Evolutionary conservation across 306 rosid genomes (phyloP).

Genomic region (Fagus sylvatica): DNA sequence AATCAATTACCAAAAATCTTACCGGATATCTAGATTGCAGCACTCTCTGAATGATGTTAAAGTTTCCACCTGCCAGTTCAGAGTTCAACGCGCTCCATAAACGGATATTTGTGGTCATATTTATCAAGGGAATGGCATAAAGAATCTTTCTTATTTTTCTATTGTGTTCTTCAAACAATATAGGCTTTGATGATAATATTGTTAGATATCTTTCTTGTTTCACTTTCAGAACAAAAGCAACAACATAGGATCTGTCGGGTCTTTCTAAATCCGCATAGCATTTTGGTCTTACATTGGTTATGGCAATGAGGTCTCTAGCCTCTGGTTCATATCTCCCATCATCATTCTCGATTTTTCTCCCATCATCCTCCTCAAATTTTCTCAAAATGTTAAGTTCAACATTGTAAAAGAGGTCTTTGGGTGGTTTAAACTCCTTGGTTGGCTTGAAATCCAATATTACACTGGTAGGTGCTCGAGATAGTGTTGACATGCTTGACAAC

Average conservation of each 20-base stretch:
- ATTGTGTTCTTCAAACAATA: not conserved
- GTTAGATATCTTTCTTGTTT: constrained; percentile 4
- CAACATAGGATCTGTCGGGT: too few relatives aligned
- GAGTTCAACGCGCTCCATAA: not conserved
- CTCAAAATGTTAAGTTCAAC: not conserved
- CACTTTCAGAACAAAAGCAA: too few relatives aligned
- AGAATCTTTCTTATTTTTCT: not conserved
- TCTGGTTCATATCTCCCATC: constrained; percentile 38
- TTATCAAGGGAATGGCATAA: constrained; percentile 20
- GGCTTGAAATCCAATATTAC: constrained; percentile 23
- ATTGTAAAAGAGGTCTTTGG: constrained; percentile 25
- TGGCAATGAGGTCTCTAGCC: not conserved
- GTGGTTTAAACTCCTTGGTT: not conserved
- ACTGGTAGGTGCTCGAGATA: constrained; percentile 36
- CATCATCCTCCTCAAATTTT: not conserved
- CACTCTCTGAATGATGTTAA: too few relatives aligned
- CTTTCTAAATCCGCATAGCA: constrained; percentile 23
- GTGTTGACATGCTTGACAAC: constrained; percentile 28
- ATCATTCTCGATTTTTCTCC: too few relatives aligned
- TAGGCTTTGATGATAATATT: constrained; percentile 20
- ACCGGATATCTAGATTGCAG: too few relatives aligned
- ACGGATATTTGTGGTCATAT: constrained; percentile 34
- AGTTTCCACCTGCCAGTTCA: too few relatives aligned
- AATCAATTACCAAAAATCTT: too few relatives aligned
- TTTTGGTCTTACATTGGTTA: constrained; percentile 40